Base-by-base conservation (phyloP, 2,329 filamentous ascomycete species). In the Scleromitrula shiraiana region DNA sequence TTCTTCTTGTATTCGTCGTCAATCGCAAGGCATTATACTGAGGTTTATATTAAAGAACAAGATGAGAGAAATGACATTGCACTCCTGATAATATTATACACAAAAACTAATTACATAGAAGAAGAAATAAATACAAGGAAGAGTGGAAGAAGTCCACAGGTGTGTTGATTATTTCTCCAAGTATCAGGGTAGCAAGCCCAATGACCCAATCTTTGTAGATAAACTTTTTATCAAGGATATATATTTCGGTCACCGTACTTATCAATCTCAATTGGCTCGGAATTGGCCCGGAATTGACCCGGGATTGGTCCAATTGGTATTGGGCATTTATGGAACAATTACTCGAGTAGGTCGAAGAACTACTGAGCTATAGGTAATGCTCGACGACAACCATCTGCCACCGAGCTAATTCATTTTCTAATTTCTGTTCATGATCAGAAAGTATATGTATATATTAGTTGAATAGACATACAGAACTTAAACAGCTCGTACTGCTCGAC, bases 21-120 rank as follows among this genome's bases (percentile, higher is more conserved):
- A 36, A 49, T 49, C 33, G 41, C 38, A n/a, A 39, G 15, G 41
- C 40, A 39, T 49, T 27, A 48, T 22, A 23, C 10, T n/a, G 23
- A 36, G 9, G 20, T n/a, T n/a, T n/a, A n/a, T n/a, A n/a, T n/a
- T 10, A 37, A 26, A 15, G 41, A 26, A 26, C 24, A 17, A 24
- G 19, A 17, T 6, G n/a, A 14, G 7, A 26, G 17, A 40, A 22
- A 29, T 32, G 4, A 14, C n/a, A n/a, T n/a, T n/a, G n/a, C n/a
- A n/a, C n/a, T n/a, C n/a, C n/a, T n/a, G n/a, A n/a, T 19, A 19
- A 38, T 20, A 38, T 7, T 9, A 23, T 23, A 38, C 10, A 20
- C 7, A 14, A 38, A 38, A 19, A 14, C 10, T 38, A 37, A 19
- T 9, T 38, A 38, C 35, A 38, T 38, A 20, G 35, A 22, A 24